A percentile compares a stretch with the other conserved stretches of the same genome.
These are phyloP conservation scores for Nemania sp. DNA, from an alignment of 2,329 filamentous ascomycete genomes.

Conservation along the genomic window DNA sequence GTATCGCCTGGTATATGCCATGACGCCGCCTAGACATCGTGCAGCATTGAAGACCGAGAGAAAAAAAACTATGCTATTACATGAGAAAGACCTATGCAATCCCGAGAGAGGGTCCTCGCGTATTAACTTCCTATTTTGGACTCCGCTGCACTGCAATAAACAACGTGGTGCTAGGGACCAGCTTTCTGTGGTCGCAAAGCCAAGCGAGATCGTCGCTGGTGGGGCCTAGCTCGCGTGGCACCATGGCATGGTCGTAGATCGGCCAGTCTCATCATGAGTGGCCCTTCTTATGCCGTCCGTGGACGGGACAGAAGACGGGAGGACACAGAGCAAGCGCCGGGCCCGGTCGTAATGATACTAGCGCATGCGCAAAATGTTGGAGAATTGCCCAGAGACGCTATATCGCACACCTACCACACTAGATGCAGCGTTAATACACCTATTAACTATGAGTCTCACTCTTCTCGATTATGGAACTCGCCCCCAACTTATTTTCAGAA, in stretches of 20 bases:
- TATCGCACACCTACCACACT: too few relatives aligned
- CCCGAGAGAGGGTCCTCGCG: background rate
- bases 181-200: background rate
- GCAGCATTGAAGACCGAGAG: background rate
- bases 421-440: background rate
- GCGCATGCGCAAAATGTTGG: too few relatives aligned
- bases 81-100: background rate
- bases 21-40: too few relatives aligned
- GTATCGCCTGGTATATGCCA: too few relatives aligned
- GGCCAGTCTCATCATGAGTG: background rate
- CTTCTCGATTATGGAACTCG: conserved; percentile 14
- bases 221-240: conserved; percentile 13
- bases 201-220: conserved; percentile 9
- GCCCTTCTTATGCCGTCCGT: background rate
- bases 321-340: background rate
- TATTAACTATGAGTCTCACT: background rate
- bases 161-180: conserved; percentile 13
- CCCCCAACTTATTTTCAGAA: conserved; percentile 22
- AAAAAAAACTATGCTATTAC: conserved; percentile 2
- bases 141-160: conserved; percentile 10
- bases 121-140: conserved; percentile 20
- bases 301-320: background rate
- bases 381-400: too few relatives aligned
- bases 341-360: too few relatives aligned
- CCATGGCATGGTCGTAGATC: conserved; percentile 18